Percentiles rank a stretch among this genome's conserved stretches.
Conservation (phyloP, 768 basidiomycete genomes). For the Termitomyces sp. region DNA sequence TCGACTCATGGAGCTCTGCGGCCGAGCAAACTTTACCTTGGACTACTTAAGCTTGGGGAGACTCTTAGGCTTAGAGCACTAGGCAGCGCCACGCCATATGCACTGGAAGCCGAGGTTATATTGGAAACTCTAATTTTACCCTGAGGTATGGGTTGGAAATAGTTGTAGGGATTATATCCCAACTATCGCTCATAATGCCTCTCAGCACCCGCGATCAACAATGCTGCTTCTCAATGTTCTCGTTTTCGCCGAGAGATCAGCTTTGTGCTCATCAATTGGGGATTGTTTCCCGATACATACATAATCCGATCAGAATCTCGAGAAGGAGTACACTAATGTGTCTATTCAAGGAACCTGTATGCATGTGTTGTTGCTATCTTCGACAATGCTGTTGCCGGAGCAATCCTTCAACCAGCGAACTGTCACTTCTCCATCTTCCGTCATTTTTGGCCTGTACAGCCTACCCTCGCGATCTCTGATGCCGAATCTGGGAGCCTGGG, state of each 20-base stretch:
- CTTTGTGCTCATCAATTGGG: conserved; percentile 15
- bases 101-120: not conserved
- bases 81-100: conserved; percentile 10
- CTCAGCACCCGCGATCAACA: conserved; percentile 3
- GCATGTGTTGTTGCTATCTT: conserved; percentile 19
- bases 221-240: conserved; percentile 6
- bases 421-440: conserved; percentile 20
- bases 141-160: not conserved
- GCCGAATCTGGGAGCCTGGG: conserved; percentile 24
- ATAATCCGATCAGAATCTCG: conserved; percentile 27
- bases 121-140: not conserved
- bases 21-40: not conserved
- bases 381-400: conserved; percentile 14
- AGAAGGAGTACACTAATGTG: conserved; percentile 21
- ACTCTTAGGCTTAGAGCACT: not conserved
- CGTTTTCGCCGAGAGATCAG: conserved; percentile 20
- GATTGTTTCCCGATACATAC: conserved; percentile 10
- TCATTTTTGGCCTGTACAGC: conserved; percentile 20
- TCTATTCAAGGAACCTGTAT: conserved; percentile 19
- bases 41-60: not conserved
- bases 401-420: conserved; percentile 8
- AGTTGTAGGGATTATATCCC: not conserved
- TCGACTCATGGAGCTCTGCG: not conserved
- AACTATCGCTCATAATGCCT: not conserved
- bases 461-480: conserved; percentile 26